Conservation (phyloP, 768 basidiomycete genomes). For the Phlebiopsis flavidoalba region DNA sequence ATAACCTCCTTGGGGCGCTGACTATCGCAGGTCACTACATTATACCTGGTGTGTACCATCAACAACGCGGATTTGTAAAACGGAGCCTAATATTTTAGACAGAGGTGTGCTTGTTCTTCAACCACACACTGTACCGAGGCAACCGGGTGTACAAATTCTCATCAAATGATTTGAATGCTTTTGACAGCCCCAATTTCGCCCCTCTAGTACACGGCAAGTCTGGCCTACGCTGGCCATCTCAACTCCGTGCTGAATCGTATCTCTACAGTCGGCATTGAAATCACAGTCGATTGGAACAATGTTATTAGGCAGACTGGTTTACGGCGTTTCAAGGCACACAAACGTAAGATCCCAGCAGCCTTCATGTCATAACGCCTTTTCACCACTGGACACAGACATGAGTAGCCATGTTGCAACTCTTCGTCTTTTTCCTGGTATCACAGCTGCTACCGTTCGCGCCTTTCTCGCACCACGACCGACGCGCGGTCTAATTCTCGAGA, state of each 20-base stretch:
- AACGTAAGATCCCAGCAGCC: constrained; percentile 38
- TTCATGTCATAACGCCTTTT: not conserved
- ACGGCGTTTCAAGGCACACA: constrained; percentile 76
- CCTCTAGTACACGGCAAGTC: constrained; percentile 72
- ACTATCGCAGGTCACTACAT: constrained; percentile 88
- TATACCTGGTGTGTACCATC: constrained; percentile 63
- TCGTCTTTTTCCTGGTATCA: constrained; percentile 86
- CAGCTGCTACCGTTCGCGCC: constrained; percentile 63
- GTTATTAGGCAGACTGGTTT: constrained; percentile 80
- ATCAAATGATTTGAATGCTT: constrained; percentile 79
- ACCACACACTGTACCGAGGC: constrained; percentile 82
- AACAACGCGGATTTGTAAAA: not conserved
- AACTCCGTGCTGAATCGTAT: not conserved
- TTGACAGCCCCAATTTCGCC: constrained; percentile 79
- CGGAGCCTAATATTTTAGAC: not conserved
- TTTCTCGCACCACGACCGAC: constrained; percentile 74
- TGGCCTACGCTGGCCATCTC: not conserved
- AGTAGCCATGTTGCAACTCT: constrained; percentile 78
- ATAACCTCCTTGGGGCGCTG: constrained; percentile 86
- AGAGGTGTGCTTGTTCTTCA: constrained; percentile 89
- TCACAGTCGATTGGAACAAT: constrained; percentile 84
- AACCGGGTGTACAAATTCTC: constrained; percentile 81
- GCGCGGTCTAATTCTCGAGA: constrained; percentile 82
- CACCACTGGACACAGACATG: constrained; percentile 48
- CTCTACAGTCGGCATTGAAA: constrained; percentile 77